Evolutionary conservation across 345 rosid species (phyloP), one percentile per base, ranked within the genome.

Genomic region (Corchorus capsularis): DNA sequence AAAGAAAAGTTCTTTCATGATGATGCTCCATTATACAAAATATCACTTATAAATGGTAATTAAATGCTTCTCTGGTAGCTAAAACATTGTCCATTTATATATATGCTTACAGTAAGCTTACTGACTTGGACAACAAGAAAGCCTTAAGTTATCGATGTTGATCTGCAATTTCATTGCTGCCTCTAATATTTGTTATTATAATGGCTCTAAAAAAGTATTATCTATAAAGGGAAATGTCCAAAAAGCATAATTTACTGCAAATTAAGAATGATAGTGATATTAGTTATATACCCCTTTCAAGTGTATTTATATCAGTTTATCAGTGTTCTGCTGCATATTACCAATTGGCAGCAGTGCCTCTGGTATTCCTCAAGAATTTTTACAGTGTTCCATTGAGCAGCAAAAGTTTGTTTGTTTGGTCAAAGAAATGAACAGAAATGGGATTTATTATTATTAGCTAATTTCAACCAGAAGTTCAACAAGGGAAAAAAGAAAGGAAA

Each of bases 91-190:
- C n/a, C n/a, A n/a, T n/a, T n/a, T 62, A n/a, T 15, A 34, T 7
- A 12, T 17, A 70, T 70, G 60, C 15, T 69, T 52, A 69, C n/a
- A 55, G 60, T 59, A 15, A 20, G 15, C 27, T 43, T 54, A 19
- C n/a, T 35, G 32, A 32, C 65, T 4, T 34, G 73, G 16, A 69
- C 13, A 52, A 37, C 37, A 57, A 32, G 59, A 16, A 69, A 22
- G 72, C 20, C 59, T 32, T 2, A 67, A 67, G 12, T 22, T 13
- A 47, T 37, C 2, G 39, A 72, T 43, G 66, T 72, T 43, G 65
- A 57, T 43, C 54, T 57, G 41, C 66, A 72, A 43, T 41, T 72
- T 22, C 54, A 57, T 72, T 20, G 43, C 73, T 69, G 73, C 73
- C 60, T 34, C 60, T 34, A 69, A 22, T 54, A 39, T 39, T 39